Base-by-base conservation (phyloP, 1,284 basidiomycete species). In the Lignosus rhinocerotis region DNA sequence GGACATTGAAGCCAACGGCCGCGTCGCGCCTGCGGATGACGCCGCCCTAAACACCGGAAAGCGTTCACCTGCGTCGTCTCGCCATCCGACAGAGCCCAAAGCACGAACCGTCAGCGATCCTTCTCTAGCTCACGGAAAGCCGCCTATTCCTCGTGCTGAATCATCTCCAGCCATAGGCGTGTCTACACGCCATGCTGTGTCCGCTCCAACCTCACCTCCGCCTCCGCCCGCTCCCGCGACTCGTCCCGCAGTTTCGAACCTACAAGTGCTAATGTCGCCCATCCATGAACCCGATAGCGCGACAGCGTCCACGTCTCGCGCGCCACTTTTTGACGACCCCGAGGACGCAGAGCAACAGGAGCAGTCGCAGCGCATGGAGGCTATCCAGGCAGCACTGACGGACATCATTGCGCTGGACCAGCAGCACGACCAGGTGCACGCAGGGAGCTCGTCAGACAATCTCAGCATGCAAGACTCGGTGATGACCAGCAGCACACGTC, bases 371-470 rank as follows among this genome's bases (percentile, higher is more conserved):
- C 81, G 93, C 36, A 96, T 97, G 84, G 93, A 94, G 64, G 94
- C 94, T 3, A 94, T 98, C 21, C 94, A 96, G 68, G 92, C 93
- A 4, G 96, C 96, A 1, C 78, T 98, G 59, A 95, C 91, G 16
- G 93, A 94, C 69, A 97, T 98, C 70, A 96, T 98, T 66, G 92
- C 93, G 2, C 78, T 88, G 32, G 93, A 96, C 60, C 79, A 80
- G 59, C 76, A 79, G 56, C 70, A 67, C 39, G 68, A 72, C 16
- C 60, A 67, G 21, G 54, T 55, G 0, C 63, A 49, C 41, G 53
- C 52, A 0, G 53, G 61, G 32, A 62, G 47, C 56, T 59, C 62
- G 11, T 49, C 52, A 3, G 68, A 69, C 31, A 64, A 51, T 31
- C 44, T 60, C 25, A 61, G 61, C 14, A 32, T 62, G 16, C 63